Percentiles rank a stretch among this genome's conserved stretches.
These are phyloP conservation scores for Nicotiana otophora DNA, from an alignment of 257 asterid species.

Conservation along the genomic window DNA sequence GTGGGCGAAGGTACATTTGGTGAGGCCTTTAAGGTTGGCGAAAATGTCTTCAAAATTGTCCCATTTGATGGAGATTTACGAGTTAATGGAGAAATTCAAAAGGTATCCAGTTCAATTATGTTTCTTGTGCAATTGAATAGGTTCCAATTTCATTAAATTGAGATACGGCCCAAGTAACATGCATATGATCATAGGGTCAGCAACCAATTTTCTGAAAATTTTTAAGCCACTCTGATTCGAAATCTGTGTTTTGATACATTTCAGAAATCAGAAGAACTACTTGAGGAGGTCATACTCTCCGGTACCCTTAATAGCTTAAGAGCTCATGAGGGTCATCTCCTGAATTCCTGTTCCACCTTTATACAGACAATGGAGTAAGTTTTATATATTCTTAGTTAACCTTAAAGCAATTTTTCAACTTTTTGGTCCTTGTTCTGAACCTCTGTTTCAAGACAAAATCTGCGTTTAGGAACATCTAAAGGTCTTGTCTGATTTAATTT, in stretches of 20 bases:
- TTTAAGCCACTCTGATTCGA: conserved; percentile 9
- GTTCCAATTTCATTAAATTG: neutral
- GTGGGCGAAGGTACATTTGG: conserved; percentile 97
- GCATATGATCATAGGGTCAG: neutral
- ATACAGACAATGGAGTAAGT: conserved; percentile 74
- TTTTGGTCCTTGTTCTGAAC: neutral
- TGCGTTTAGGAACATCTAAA: neutral
- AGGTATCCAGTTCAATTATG: conserved; percentile 39
- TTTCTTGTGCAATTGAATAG: neutral
- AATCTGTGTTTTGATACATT: conserved; percentile 26
- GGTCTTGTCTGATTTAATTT: neutral
- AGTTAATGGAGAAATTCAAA: conserved; percentile 86
- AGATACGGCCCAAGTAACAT: neutral
- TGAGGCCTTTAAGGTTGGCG: conserved; percentile 89
- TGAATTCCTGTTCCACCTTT: conserved; percentile 74
- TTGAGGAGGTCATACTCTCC: conserved; percentile 90
- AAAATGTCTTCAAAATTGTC: conserved; percentile 83
- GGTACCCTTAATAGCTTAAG: conserved; percentile 78
- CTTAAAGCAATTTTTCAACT: neutral
- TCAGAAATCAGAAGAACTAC: conserved; percentile 86
- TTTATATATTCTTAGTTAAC: neutral
- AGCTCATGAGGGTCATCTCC: conserved; percentile 33
- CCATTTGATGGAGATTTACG: conserved; percentile 79
- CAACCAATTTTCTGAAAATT: conserved; percentile 2
- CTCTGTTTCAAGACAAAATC: neutral